Evolutionary conservation across 192 early-diverging fungal genomes (phyloP).

Genomic region (Pilaira anomala): DNA sequence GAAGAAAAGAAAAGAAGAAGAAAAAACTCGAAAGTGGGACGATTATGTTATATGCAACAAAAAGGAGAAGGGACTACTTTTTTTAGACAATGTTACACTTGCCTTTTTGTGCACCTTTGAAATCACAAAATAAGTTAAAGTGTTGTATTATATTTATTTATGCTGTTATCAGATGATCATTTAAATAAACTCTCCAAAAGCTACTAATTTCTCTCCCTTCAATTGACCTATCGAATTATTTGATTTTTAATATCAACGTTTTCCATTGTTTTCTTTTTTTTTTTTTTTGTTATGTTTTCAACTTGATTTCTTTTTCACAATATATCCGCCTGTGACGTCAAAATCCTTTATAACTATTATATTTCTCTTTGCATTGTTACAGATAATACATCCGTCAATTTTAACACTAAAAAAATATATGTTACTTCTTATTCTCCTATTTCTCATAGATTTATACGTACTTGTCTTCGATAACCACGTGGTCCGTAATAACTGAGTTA

Average conservation of each 20-base stretch:
- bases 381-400: constrained; percentile 85
- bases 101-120: constrained; percentile 6
- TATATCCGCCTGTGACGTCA: constrained; percentile 67
- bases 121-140: constrained; percentile 5
- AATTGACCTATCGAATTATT: constrained; percentile 23
- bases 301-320: constrained; percentile 70
- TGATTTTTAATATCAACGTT: background rate
- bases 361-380: constrained; percentile 76
- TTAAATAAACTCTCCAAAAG: constrained; percentile 30
- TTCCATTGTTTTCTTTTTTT: background rate
- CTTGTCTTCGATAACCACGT: constrained; percentile 89
- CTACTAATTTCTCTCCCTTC: constrained; percentile 35
- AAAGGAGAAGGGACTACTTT: background rate
- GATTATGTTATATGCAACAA: background rate
- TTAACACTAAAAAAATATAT: constrained; percentile 58
- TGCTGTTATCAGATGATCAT: background rate
- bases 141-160: background rate
- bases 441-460: constrained; percentile 19
- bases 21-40: constrained; percentile 3
- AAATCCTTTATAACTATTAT: constrained; percentile 85
- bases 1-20: constrained; percentile 13
- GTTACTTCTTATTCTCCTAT: background rate
- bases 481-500: constrained; percentile 96
- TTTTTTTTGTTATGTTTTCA: no score
- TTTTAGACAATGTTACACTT: constrained; percentile 15